These are phyloP conservation scores for Hylodesmum podocarpum DNA, from an alignment of 306 rosid genomes.

Conservation along the genomic window DNA sequence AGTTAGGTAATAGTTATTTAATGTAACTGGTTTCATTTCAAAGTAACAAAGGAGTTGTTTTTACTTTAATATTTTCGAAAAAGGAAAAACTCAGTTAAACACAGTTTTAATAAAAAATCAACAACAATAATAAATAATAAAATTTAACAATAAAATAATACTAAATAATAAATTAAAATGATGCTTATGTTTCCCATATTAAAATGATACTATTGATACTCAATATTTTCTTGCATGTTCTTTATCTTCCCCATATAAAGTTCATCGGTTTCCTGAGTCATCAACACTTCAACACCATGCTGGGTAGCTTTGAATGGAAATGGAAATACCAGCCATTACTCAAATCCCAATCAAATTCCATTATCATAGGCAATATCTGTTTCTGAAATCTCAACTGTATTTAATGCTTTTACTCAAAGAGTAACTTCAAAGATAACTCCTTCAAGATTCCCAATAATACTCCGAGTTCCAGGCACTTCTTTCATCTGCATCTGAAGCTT, in stretches of 20 bases:
- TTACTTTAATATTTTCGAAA: too few relatives aligned
- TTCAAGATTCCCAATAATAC: constrained; percentile 58
- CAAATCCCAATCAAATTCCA: not conserved
- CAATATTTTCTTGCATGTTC: constrained; percentile 15
- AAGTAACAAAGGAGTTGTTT: too few relatives aligned
- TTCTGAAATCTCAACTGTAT: not conserved
- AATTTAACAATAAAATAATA: too few relatives aligned
- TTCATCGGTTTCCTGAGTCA: not conserved
- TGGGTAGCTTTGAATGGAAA: constrained; percentile 2
- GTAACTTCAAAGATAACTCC: constrained; percentile 78
- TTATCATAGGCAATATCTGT: not conserved
- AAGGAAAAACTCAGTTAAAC: too few relatives aligned
- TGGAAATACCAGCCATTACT: not conserved
- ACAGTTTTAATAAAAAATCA: too few relatives aligned
- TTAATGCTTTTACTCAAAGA: constrained; percentile 37
- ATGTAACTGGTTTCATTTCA: too few relatives aligned
- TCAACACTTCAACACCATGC: not conserved
- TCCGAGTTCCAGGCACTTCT: constrained; percentile 66
- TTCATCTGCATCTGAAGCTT: constrained; percentile 61
- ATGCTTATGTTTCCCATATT: not conserved
- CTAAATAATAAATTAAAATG: too few relatives aligned
- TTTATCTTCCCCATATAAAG: not conserved
- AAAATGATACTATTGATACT: not conserved
- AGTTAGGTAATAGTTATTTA: too few relatives aligned
- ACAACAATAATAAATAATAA: too few relatives aligned